phyloP scores from a whole-genome alignment of 1,284 basidiomycete genomes.

The Phellopilus nigrolimitatus region DNA sequence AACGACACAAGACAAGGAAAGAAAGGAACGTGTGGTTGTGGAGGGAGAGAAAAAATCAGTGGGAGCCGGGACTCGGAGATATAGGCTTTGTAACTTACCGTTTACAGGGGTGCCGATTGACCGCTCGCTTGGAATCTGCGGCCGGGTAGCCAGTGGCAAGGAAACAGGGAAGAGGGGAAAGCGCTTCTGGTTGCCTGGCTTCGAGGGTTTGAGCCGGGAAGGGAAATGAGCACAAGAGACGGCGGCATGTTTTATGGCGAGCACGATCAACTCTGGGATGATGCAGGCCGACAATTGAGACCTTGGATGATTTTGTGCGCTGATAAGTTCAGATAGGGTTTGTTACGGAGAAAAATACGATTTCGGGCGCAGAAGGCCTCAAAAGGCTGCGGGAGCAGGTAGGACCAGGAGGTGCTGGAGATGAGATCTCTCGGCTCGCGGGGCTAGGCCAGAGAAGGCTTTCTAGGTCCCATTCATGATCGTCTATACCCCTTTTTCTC shows the following conservation, averaged over 20 bases:
- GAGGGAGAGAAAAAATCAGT: conserved; percentile 4
- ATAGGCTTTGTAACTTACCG: conserved; percentile 17
- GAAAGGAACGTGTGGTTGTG: conserved; percentile 1
- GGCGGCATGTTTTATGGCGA: not conserved
- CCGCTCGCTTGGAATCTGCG: conserved; percentile 4
- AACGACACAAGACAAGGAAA: conserved; percentile 1
- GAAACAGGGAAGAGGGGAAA: conserved; percentile 14
- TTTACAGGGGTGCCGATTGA: conserved; percentile 19
- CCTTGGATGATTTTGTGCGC: conserved; percentile 3
- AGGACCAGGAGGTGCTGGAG: not conserved
- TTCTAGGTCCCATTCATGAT: not conserved
- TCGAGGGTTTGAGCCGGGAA: not conserved
- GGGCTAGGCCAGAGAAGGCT: not conserved
- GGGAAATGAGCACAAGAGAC: not conserved
- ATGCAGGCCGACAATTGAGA: not conserved
- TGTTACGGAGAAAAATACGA: conserved; percentile 7
- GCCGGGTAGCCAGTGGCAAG: conserved; percentile 10
- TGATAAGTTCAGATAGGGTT: conserved; percentile 5
- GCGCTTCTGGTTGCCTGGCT: conserved; percentile 13
- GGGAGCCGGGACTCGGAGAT: conserved; percentile 1
- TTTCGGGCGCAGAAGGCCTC: no score
- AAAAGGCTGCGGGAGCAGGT: not conserved
- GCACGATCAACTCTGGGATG: not conserved
- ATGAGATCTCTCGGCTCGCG: conserved; percentile 10
- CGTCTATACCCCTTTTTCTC: conserved; percentile 9